These are phyloP conservation scores for Boletus coccyginus DNA, from an alignment of 768 basidiomycete species.

Conservation along the genomic window DNA sequence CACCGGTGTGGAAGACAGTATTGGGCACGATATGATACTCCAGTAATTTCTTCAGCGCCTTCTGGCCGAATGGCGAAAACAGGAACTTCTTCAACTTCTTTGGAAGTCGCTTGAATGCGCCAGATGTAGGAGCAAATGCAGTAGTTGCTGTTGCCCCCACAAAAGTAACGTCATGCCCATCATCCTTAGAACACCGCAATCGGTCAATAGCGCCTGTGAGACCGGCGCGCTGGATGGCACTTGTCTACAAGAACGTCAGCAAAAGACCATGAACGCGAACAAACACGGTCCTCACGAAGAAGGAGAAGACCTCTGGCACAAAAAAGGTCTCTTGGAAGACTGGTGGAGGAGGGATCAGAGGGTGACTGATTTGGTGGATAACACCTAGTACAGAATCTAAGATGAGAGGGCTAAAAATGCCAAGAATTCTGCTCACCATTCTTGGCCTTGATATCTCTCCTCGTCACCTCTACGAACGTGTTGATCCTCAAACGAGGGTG, in stretches of 20 bases:
- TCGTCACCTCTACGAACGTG: constrained; percentile 7
- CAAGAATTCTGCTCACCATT: constrained; percentile 4
- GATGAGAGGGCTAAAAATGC: not conserved
- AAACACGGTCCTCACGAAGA: constrained; percentile 5
- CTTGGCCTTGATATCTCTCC: constrained; percentile 3
- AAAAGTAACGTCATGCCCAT: not conserved
- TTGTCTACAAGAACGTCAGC: constrained; percentile 6
- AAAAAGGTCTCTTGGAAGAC: constrained; percentile 14
- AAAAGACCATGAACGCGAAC: not conserved
- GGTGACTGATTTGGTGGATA: constrained; percentile 13
- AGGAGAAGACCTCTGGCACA: constrained; percentile 8
- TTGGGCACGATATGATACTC: constrained; percentile 13
- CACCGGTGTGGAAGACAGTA: constrained; percentile 4
- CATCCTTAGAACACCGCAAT: not conserved
- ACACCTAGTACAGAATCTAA: not conserved
- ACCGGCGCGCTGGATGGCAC: constrained; percentile 11
- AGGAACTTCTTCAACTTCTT: constrained; percentile 5
- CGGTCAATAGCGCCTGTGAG: constrained; percentile 9
- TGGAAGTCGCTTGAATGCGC: constrained; percentile 10
- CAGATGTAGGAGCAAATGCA: constrained; percentile 3
- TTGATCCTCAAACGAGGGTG: constrained; percentile 33
- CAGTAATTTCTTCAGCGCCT: constrained; percentile 11
- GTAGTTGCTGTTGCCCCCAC: constrained; percentile 5
- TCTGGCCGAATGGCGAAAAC: constrained; percentile 13
- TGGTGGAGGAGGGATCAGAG: constrained; percentile 11